phyloP scores from a whole-genome alignment of 176 grass and related monocot genomes.

The Melocanna baccifera region DNA sequence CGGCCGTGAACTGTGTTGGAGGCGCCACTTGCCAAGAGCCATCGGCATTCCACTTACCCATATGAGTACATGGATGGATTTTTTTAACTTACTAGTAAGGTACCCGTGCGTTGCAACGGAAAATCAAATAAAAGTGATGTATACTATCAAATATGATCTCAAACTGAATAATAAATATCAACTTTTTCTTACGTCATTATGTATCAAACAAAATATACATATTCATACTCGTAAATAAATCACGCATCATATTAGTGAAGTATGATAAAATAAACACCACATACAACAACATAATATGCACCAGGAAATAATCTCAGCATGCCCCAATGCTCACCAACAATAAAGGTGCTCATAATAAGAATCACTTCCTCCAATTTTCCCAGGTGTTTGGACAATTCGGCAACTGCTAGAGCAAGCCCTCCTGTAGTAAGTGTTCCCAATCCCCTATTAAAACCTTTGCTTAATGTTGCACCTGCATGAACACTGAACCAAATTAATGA shows the following conservation, averaged over 20 bases:
- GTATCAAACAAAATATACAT: too few relatives aligned
- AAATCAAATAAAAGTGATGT: too few relatives aligned
- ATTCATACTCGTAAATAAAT: too few relatives aligned
- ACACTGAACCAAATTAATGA: constrained; percentile 17
- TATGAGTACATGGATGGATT: too few relatives aligned
- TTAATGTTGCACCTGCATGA: constrained; percentile 84
- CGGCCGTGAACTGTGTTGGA: background rate
- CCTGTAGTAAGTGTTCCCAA: constrained; percentile 78
- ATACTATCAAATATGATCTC: too few relatives aligned
- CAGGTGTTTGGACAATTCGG: constrained; percentile 59
- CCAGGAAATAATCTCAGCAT: background rate
- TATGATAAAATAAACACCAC: too few relatives aligned
- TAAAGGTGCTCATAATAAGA: constrained; percentile 64
- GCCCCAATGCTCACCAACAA: constrained; percentile 52
- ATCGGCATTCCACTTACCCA: background rate
- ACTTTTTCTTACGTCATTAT: too few relatives aligned
- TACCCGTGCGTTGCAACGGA: too few relatives aligned
- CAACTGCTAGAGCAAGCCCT: constrained; percentile 75
- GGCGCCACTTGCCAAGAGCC: constrained; percentile 12
- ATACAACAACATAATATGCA: background rate
- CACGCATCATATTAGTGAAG: too few relatives aligned
- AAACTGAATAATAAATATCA: too few relatives aligned
- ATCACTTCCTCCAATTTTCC: constrained; percentile 71
- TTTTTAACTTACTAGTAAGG: too few relatives aligned
- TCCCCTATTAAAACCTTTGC: constrained; percentile 87